Evolutionary conservation across 2,329 filamentous ascomycete species (phyloP), one percentile per base, ranked within the genome.

Genomic region (Conoideocrella luteorostrata): DNA sequence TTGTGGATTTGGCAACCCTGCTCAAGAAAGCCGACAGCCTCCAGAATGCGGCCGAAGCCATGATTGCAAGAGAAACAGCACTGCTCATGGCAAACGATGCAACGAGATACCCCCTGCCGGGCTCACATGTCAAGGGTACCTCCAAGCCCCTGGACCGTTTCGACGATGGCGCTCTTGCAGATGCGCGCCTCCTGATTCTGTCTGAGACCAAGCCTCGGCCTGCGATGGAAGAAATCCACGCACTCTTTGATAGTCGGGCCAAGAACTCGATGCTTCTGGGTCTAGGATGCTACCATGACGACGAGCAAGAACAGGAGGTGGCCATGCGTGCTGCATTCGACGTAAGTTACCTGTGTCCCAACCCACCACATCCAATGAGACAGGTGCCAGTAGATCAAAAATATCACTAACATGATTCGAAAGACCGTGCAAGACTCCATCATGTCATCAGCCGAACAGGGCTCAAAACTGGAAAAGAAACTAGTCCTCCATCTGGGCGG

Each of bases 381-480:
- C n/a, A n/a, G n/a, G n/a, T n/a, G n/a, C n/a, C n/a, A n/a, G n/a
- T n/a, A n/a, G n/a, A n/a, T n/a, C n/a, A n/a, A n/a, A 21, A 15
- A 7, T 6, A 28, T 7, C 12, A n/a, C 20, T 23, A n/a, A 12
- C 15, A 20, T 12, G 11, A n/a, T n/a, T n/a, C 11, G 15, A 40
- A 44, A 86, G 82, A 75, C 74, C 36, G 77, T 89, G 2, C 86
- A 93, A 64, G 78, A 86, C 37, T 72, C 77, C 7, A 85, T 95
- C 49, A 75, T 86, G 53, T 70, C 76, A 3, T 80, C 82, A 0
- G 93, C 90, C 3, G 83, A 91, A 54, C 77, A 83, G 45, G 87
- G 86, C 43, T 88, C 88, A 59, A 94, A 91, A 64, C 71, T 95
- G 1, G 90, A 97, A 66, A 95, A 95, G 77, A 96, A 93, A 66